Evolutionary conservation across 2,329 filamentous ascomycete species (phyloP).

Genomic region (Xylaria sp.): DNA sequence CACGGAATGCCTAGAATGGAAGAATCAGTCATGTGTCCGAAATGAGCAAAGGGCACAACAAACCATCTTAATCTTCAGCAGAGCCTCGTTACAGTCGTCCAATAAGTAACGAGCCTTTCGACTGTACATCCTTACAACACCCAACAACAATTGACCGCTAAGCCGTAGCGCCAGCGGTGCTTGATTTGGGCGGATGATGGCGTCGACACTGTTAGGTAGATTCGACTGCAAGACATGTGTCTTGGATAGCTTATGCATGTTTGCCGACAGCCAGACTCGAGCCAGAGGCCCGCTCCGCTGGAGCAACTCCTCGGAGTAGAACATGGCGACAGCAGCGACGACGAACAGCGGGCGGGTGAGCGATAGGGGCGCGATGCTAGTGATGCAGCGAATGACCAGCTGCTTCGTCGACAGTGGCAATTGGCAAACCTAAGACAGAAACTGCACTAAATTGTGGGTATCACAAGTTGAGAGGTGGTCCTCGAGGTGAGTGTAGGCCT

Average conservation of each 20-base stretch:
- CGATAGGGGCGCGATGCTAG: constrained; percentile 34
- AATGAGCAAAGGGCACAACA: constrained; percentile 3
- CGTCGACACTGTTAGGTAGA: constrained; percentile 92
- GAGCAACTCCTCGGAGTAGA: constrained; percentile 95
- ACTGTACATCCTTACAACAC: constrained; percentile 97
- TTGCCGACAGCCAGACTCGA: constrained; percentile 97
- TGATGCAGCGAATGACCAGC: background rate
- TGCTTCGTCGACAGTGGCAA: constrained; percentile 29
- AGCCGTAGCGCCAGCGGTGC: constrained; percentile 94
- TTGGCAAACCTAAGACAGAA: constrained; percentile 24
- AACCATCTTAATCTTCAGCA: constrained; percentile 99
- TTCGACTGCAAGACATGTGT: constrained; percentile 95
- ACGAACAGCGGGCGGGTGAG: constrained; percentile 35
- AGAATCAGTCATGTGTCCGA: constrained; percentile 49
- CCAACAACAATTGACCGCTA: constrained; percentile 91
- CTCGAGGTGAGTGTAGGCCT: constrained; percentile 25
- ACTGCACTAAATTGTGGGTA: constrained; percentile 31
- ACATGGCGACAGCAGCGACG: constrained; percentile 72
- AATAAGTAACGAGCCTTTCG: constrained; percentile 95
- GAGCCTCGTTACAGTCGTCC: constrained; percentile 96
- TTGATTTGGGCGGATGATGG: constrained; percentile 92
- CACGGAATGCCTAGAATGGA: constrained; percentile 81
- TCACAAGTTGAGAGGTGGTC: constrained; percentile 15
- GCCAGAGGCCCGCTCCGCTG: constrained; percentile 97
- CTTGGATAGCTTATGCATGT: constrained; percentile 97